These are phyloP conservation scores for Colletotrichum australisinense DNA, from an alignment of 2,329 filamentous ascomycete species.

Conservation along the genomic window DNA sequence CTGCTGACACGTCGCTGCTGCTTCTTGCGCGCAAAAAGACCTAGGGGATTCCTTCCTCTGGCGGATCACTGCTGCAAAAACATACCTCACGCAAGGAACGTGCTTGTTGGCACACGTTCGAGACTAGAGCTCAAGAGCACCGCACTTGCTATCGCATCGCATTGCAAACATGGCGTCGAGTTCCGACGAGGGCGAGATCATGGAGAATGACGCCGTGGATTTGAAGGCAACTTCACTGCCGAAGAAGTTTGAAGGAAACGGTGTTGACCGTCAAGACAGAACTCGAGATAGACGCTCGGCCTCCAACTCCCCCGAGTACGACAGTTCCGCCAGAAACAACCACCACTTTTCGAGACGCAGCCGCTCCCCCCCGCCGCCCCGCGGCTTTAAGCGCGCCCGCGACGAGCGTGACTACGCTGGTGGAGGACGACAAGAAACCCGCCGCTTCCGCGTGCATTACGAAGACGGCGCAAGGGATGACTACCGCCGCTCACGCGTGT, in stretches of 20 bases:
- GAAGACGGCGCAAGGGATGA: slow-evolving; percentile 65
- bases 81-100: background rate
- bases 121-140: background rate
- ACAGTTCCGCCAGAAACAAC: slow-evolving; percentile 53
- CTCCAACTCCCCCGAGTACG: slow-evolving; percentile 66
- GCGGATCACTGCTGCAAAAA: slow-evolving; percentile 29
- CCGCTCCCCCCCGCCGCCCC: slow-evolving; percentile 67
- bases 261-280: slow-evolving; percentile 95
- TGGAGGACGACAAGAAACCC: slow-evolving; percentile 61
- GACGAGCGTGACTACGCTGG: slow-evolving; percentile 67
- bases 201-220: slow-evolving; percentile 74
- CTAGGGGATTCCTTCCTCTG: slow-evolving; percentile 34
- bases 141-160: slow-evolving; percentile 7
- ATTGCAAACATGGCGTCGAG: slow-evolving; percentile 55
- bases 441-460: slow-evolving; percentile 72
- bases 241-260: slow-evolving; percentile 78
- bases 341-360: slow-evolving; percentile 58
- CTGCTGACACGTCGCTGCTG: slow-evolving; percentile 37
- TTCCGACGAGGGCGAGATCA: slow-evolving; percentile 89
- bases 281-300: slow-evolving; percentile 69
- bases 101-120: background rate
- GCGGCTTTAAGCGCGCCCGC: slow-evolving; percentile 74
- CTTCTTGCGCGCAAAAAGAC: slow-evolving; percentile 32
- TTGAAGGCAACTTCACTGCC: slow-evolving; percentile 90
- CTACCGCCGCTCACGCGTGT: slow-evolving; percentile 58